Conservation (phyloP, 805 yeast species). For the Yarrowia alimentaria region DNA sequence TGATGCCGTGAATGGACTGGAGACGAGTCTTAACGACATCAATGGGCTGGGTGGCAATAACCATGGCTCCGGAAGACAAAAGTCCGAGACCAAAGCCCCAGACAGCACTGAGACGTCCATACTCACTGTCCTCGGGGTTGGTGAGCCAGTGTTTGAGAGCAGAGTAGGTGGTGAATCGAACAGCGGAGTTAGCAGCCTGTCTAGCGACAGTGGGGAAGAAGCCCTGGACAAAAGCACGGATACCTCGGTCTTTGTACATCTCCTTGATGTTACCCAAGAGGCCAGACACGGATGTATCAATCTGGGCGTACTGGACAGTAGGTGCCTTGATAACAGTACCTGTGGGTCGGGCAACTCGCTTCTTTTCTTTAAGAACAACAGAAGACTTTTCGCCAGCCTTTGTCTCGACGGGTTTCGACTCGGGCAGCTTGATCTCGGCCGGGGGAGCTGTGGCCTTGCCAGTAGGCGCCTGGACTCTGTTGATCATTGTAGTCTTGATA, state of each 20-base stretch:
- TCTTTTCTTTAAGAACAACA: constrained; percentile 15
- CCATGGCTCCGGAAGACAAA: constrained; percentile 68
- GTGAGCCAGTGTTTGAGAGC: constrained; percentile 61
- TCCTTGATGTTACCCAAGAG: constrained; percentile 44
- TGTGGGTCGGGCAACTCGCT: constrained; percentile 24
- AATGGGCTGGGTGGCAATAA: constrained; percentile 78
- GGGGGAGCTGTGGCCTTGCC: constrained; percentile 27
- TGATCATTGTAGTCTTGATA: constrained; percentile 36
- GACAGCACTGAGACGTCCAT: constrained; percentile 37
- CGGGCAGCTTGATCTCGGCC: constrained; percentile 8
- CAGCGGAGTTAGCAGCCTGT: constrained; percentile 74
- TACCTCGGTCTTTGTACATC: constrained; percentile 70
- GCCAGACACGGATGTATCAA: constrained; percentile 36
- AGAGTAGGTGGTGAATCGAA: constrained; percentile 81
- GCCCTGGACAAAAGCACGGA: constrained; percentile 78
- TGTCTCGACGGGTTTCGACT: not conserved
- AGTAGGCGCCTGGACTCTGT: constrained; percentile 27
- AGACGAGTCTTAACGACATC: constrained; percentile 84
- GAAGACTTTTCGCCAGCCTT: not conserved
- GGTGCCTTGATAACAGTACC: constrained; percentile 37
- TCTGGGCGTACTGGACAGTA: constrained; percentile 37
- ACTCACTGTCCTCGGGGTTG: constrained; percentile 35
- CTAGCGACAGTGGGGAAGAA: constrained; percentile 76
- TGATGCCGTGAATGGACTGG: constrained; percentile 55
- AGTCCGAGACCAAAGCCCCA: constrained; percentile 49